Conservation (phyloP, 164 flowering plant species). For the Dillenia turbinata region DNA sequence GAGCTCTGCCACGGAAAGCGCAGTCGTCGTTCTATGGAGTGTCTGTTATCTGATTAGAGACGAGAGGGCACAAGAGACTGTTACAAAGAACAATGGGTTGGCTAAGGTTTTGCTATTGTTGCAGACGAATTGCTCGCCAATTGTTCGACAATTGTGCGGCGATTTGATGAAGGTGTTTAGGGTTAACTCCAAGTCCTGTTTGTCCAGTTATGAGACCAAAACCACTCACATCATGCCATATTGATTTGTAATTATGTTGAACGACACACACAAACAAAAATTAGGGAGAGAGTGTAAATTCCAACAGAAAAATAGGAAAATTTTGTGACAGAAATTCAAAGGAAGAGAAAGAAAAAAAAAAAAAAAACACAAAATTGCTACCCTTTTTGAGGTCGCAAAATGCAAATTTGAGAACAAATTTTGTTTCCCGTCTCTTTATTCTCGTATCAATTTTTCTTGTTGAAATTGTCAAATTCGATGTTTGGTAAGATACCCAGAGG, state of each 20-base stretch:
- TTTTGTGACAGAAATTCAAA: too few species aligned
- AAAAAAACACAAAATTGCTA: too few species aligned
- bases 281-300: too few species aligned
- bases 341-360: too few species aligned
- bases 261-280: too few species aligned
- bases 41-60: slow-evolving; percentile 59
- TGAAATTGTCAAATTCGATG: too few species aligned
- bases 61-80: slow-evolving; percentile 50
- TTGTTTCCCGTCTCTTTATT: too few species aligned
- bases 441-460: too few species aligned
- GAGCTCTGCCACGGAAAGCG: slow-evolving; percentile 33
- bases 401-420: too few species aligned
- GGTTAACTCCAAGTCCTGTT: slow-evolving; percentile 46
- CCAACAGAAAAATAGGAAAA: too few species aligned
- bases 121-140: slow-evolving; percentile 79
- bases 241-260: slow-evolving; percentile 17
- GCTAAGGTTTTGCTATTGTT: slow-evolving; percentile 74
- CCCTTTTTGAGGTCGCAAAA: too few species aligned
- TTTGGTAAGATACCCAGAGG: too few species aligned
- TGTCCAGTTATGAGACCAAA: slow-evolving; percentile 70
- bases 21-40: slow-evolving; percentile 22
- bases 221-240: slow-evolving; percentile 90
- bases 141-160: slow-evolving; percentile 57
- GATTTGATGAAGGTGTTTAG: slow-evolving; percentile 74
- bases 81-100: slow-evolving; percentile 54